Percentiles rank a stretch among this genome's conserved stretches.
Evolutionary conservation across 2,329 filamentous ascomycete genomes (phyloP).

Genomic region (Epichloe baconii): DNA sequence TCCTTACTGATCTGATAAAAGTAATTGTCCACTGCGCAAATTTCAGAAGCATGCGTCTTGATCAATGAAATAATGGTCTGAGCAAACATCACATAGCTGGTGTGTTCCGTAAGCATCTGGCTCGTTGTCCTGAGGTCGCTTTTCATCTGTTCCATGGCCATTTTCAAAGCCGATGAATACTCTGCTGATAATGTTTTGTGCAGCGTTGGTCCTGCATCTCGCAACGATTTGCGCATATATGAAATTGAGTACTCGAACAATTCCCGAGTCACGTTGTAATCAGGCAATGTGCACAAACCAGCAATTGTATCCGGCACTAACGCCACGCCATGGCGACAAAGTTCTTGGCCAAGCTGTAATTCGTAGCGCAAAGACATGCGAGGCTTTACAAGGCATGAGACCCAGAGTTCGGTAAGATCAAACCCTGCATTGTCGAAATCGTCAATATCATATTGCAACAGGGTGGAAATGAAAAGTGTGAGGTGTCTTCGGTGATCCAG

Average conservation of each 20-base stretch:
- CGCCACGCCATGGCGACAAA: constrained; percentile 27
- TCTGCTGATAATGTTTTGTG: constrained; percentile 26
- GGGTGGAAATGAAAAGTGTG: constrained; percentile 36
- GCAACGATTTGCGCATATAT: constrained; percentile 36
- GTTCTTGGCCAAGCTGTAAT: constrained; percentile 32
- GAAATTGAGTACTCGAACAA: constrained; percentile 36
- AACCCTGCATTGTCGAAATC: constrained; percentile 33
- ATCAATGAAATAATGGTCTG: constrained; percentile 39
- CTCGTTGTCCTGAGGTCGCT: constrained; percentile 30
- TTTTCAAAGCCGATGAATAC: constrained; percentile 29
- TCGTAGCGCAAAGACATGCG: constrained; percentile 32
- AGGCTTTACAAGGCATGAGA: constrained; percentile 38
- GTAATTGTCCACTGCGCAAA: constrained; percentile 40
- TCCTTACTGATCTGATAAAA: constrained; percentile 43
- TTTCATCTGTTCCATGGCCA: constrained; percentile 42
- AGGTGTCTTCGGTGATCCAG: constrained; percentile 31
- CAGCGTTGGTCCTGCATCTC: constrained; percentile 22
- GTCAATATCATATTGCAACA: constrained; percentile 33
- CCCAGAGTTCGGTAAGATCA: constrained; percentile 39
- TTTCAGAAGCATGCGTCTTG: constrained; percentile 38
- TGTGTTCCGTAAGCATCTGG: constrained; percentile 27
- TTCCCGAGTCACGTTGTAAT: constrained; percentile 35
- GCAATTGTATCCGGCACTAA: constrained; percentile 30
- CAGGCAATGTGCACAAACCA: constrained; percentile 23
- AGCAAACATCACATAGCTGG: constrained; percentile 36